A percentile compares a stretch with the other conserved stretches of the same genome.
phyloP scores from a whole-genome alignment of 2,329 filamentous ascomycete species.

The Trichoderma atrobrunneum region DNA sequence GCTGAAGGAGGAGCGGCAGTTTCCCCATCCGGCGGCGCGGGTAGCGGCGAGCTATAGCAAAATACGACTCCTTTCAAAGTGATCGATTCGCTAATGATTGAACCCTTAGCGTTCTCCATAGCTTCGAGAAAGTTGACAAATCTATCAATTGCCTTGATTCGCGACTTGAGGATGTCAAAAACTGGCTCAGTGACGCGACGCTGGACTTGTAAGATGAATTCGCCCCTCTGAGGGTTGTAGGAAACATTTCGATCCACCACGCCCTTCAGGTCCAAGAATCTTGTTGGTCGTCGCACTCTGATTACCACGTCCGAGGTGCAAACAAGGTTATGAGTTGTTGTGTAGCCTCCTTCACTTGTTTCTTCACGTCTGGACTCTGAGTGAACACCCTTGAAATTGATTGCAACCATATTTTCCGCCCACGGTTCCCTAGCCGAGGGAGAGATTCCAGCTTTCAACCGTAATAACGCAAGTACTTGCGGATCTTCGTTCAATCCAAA shows the following conservation, averaged over 20 bases:
- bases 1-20: background rate
- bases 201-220: conserved; percentile 61
- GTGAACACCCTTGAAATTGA: conserved; percentile 54
- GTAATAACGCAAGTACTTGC: conserved; percentile 27
- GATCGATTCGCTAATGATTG: conserved; percentile 57
- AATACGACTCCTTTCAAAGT: conserved; percentile 65
- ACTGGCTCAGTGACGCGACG: conserved; percentile 58
- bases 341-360: conserved; percentile 13
- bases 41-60: conserved; percentile 53
- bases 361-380: conserved; percentile 21
- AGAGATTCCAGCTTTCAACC: conserved; percentile 22
- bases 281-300: conserved; percentile 50
- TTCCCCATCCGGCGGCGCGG: conserved; percentile 1
- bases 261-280: conserved; percentile 54
- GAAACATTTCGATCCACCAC: conserved; percentile 60
- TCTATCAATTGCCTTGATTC: conserved; percentile 65
- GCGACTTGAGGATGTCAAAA: conserved; percentile 55
- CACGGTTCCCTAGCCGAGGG: conserved; percentile 42
- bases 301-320: conserved; percentile 54
- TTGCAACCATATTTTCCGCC: conserved; percentile 57
- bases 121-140: conserved; percentile 68
- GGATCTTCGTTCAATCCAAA: conserved; percentile 16
- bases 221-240: conserved; percentile 58
- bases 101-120: conserved; percentile 54
- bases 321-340: conserved; percentile 29